Evolutionary conservation across 2,329 filamentous ascomycete species (phyloP), one percentile per base, ranked within the genome.

Genomic region (Aspergillus aculeatinus): DNA sequence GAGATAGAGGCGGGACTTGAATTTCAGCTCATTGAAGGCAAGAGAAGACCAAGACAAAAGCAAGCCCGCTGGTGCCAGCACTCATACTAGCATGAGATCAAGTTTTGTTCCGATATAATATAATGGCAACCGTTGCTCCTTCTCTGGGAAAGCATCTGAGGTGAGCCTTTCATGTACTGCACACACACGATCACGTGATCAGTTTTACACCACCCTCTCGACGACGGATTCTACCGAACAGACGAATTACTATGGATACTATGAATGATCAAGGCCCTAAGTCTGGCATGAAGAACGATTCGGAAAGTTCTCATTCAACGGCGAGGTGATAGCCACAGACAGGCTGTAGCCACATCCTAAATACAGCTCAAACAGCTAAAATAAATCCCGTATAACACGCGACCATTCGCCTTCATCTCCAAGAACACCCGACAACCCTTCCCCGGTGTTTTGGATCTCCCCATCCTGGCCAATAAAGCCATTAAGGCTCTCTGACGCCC

Each of bases 321-420:
- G 27, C 27, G 27, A 9, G 9, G 27, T 29, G 27, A 29, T 27
- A 9, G 27, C 27, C 27, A 10, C 7, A 29, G 27, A 29, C 27
- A 29, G 27, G 27, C 27, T 29, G 27, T 10, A 29, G 48, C 25
- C 48, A 50, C 21, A 31, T 29, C 6, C 7, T 4, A 3, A 50
- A 14, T n/a, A 25, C 29, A 31, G 10, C 14, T 50, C 25, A 12
- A 44, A 19, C 39, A 1, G 19, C 27, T 55, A 87, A 61, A 88
- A 87, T 51, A 88, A 69, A 67, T 86, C 83, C 63, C 83, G 79
- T 71, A 88, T 78, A 39, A 87, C 85, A 60, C 81, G 79, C 33
- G 82, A 81, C 70, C 88, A 75, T 67, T 87, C 85, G 48, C 85
- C 85, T 60, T 87, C 85, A 51, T 80, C 81, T 3, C 81, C 82